Conservation (phyloP, 2,329 filamentous ascomycete genomes). For the Aspergillus pseudoterreus region DNA sequence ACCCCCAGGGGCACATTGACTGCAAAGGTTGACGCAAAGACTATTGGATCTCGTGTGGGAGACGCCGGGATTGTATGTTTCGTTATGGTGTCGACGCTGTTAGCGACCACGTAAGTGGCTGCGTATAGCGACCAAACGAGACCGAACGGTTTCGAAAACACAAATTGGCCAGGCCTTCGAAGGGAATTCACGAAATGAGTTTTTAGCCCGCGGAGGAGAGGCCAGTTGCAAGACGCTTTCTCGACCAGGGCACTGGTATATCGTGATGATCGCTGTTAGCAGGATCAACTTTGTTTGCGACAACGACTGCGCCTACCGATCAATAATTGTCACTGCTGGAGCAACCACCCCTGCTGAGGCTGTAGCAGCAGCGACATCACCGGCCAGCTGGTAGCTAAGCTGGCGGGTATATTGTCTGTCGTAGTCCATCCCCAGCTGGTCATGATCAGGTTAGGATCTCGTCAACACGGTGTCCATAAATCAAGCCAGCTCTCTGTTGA, state of each 20-base stretch:
- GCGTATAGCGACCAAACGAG: constrained; percentile 61
- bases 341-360: constrained; percentile 23
- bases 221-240: constrained; percentile 19
- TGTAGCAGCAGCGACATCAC: constrained; percentile 23
- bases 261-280: constrained; percentile 11
- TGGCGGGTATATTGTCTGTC: not conserved
- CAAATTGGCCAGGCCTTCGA: constrained; percentile 22
- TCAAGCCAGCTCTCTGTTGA: too few species aligned
- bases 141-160: constrained; percentile 35
- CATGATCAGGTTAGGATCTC: not conserved
- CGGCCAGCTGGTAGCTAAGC: constrained; percentile 11
- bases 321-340: constrained; percentile 26
- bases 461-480: too few species aligned
- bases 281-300: constrained; percentile 10
- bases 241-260: constrained; percentile 23
- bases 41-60: constrained; percentile 49
- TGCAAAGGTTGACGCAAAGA: constrained; percentile 56
- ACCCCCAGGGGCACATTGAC: constrained; percentile 29
- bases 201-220: constrained; percentile 19
- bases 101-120: constrained; percentile 81
- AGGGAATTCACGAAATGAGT: constrained; percentile 19
- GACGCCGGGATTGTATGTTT: constrained; percentile 56
- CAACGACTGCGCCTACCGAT: constrained; percentile 15
- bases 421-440: not conserved
- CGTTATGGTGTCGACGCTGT: constrained; percentile 70